Evolutionary conservation across 2,329 filamentous ascomycete species (phyloP), one percentile per base, ranked within the genome.

Genomic region (Exophiala spinifera): DNA sequence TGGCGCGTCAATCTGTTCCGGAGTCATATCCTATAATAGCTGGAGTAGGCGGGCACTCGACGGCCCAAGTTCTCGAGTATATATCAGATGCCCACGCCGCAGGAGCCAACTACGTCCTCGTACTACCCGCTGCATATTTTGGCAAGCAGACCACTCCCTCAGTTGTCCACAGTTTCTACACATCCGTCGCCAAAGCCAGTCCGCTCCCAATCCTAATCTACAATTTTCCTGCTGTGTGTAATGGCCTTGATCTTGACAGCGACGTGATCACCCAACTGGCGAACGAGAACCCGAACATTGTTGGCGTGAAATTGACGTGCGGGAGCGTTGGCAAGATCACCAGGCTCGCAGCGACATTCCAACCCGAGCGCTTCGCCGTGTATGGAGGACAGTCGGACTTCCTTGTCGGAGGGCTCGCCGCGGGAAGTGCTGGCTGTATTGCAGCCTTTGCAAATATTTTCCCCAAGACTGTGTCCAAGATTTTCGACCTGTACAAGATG

Each of bases 311-410:
- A 66, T 72, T 87, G 56, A 87, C 84, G 11, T 87, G 84, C 69
- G 84, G 75, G 1, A 79, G 77, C 37, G 80, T 84, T 17, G 82
- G 78, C 34, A 85, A 85, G 69, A 81, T 82, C 61, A 80, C 79
- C 13, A 75, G 81, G 3, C 69, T 84, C 2, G 72, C 78, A 1
- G 78, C 76, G 31, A 71, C 72, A 15, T 75, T 87, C 55, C 68
- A 76, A 0, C 69, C 78, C 0, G 74, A 79, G 1, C 68, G 76
- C 10, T 91, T 91, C 65, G 80, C 85, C 1, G 80, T 83, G 0
- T 89, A 83, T 63, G 86, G 85, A 1, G 88, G 88, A 0, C 86
- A 90, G 71, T 83, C 81, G 1, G 87, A 91, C 64, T 90, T 88
- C 67, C 69, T 90, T 37, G 71, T 84, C 23, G 79, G 76, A 1